Percentiles rank a stretch among this genome's conserved stretches.
Evolutionary conservation across 768 basidiomycete genomes (phyloP).

Genomic region (Xerocomus potaroensis): DNA sequence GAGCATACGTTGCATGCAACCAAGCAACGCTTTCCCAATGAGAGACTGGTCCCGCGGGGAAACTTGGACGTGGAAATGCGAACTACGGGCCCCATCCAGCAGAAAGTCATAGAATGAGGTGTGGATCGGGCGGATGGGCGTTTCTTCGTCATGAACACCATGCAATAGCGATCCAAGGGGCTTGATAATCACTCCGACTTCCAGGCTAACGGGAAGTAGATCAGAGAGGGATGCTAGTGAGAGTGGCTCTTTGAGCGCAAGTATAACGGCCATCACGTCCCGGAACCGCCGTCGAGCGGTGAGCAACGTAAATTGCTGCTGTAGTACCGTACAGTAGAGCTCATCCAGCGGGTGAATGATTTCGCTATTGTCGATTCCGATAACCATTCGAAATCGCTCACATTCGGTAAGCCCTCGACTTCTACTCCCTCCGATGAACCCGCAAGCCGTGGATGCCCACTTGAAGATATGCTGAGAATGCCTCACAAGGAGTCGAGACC

Average conservation of each 20-base stretch:
- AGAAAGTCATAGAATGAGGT: background rate
- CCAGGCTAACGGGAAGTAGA: background rate
- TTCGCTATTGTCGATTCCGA: background rate
- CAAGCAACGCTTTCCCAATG: background rate
- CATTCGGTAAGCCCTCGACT: background rate
- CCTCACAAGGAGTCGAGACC: slow-evolving; percentile 11
- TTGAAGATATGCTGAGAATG: slow-evolving; percentile 20
- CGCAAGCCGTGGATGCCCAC: slow-evolving; percentile 21
- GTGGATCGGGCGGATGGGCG: too few species aligned
- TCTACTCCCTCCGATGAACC: slow-evolving; percentile 8
- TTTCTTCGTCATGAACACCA: too few species aligned
- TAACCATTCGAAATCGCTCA: background rate
- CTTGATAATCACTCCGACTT: background rate
- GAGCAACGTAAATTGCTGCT: background rate
- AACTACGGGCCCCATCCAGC: background rate
- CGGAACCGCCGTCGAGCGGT: background rate
- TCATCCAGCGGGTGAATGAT: background rate
- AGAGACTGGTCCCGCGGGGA: background rate
- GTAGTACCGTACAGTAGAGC: background rate
- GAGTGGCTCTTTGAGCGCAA: background rate
- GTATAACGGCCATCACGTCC: background rate
- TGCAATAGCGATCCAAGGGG: background rate
- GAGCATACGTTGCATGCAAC: background rate
- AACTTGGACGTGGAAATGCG: background rate
- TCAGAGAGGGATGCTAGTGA: background rate